Evolutionary conservation across 805 yeast genomes (phyloP).

Genomic region (Cyberlindnera samutprakarnensis): DNA sequence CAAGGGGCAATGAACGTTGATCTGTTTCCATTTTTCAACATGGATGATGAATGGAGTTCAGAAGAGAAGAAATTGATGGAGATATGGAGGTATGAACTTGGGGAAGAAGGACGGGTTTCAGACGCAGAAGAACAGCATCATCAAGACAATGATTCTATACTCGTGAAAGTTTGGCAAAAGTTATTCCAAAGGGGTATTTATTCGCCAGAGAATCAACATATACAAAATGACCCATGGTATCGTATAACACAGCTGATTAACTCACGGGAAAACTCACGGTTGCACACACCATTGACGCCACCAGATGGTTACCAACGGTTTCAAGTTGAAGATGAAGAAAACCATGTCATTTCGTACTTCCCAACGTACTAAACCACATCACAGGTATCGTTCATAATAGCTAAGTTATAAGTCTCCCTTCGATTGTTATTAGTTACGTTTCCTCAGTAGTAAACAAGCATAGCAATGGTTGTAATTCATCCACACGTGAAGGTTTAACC

Average conservation of each 20-base stretch:
- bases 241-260: constrained; percentile 11
- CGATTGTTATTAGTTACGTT: background rate
- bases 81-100: constrained; percentile 17
- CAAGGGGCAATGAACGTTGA: background rate
- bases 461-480: no score
- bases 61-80: constrained; percentile 18
- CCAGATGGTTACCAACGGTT: no score
- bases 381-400: background rate
- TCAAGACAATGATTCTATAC: no score
- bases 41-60: no score
- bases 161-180: background rate
- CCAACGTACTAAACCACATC: no score
- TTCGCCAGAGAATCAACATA: constrained; percentile 4
- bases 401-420: background rate
- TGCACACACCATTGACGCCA: no score
- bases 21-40: constrained; percentile 7
- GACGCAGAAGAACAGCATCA: no score
- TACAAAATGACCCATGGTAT: constrained; percentile 16
- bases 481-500: no score
- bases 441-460: background rate
- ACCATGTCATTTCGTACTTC: no score
- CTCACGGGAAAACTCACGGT: no score
- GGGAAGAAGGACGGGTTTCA: no score
- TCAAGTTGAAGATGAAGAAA: background rate
- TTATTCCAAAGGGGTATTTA: constrained; percentile 5